Conservation (phyloP, 768 basidiomycete genomes). For the Suillus discolor region DNA sequence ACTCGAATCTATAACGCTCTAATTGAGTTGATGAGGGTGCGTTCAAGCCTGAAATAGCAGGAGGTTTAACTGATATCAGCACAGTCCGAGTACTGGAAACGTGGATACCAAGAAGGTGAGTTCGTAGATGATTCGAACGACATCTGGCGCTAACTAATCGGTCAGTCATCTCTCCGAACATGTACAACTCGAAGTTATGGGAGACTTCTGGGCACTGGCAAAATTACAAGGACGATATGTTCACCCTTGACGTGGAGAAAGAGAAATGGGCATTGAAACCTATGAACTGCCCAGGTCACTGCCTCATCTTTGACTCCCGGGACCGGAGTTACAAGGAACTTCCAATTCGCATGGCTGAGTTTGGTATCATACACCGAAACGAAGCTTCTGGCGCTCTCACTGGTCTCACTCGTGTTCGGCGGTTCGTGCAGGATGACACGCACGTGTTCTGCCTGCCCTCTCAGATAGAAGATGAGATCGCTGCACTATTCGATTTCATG, state of each 20-base stretch:
- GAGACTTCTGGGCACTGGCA: slow-evolving; percentile 98
- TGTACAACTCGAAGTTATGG: slow-evolving; percentile 97
- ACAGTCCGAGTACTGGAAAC: slow-evolving; percentile 90
- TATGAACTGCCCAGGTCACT: slow-evolving; percentile 99
- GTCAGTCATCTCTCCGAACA: slow-evolving; percentile 94
- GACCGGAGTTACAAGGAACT: slow-evolving; percentile 95
- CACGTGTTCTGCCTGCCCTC: slow-evolving; percentile 98
- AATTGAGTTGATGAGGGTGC: slow-evolving; percentile 85
- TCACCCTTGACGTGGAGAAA: slow-evolving; percentile 91
- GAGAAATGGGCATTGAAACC: slow-evolving; percentile 96
- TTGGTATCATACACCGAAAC: slow-evolving; percentile 95
- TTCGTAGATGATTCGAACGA: background rate
- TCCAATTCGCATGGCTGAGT: slow-evolving; percentile 97
- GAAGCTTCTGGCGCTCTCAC: slow-evolving; percentile 94
- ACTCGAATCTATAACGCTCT: slow-evolving; percentile 96
- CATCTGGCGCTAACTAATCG: slow-evolving; percentile 3
- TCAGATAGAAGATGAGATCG: slow-evolving; percentile 89
- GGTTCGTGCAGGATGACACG: slow-evolving; percentile 98
- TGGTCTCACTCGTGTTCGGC: slow-evolving; percentile 88
- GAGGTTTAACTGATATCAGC: slow-evolving; percentile 11
- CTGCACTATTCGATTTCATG: slow-evolving; percentile 91
- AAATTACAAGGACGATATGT: slow-evolving; percentile 99
- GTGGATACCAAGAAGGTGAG: slow-evolving; percentile 91
- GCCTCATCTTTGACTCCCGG: slow-evolving; percentile 91
- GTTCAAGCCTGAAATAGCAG: slow-evolving; percentile 30